These are phyloP conservation scores for Oryza coarctata DNA, from an alignment of 176 grass and related monocot genomes.

Conservation along the genomic window DNA sequence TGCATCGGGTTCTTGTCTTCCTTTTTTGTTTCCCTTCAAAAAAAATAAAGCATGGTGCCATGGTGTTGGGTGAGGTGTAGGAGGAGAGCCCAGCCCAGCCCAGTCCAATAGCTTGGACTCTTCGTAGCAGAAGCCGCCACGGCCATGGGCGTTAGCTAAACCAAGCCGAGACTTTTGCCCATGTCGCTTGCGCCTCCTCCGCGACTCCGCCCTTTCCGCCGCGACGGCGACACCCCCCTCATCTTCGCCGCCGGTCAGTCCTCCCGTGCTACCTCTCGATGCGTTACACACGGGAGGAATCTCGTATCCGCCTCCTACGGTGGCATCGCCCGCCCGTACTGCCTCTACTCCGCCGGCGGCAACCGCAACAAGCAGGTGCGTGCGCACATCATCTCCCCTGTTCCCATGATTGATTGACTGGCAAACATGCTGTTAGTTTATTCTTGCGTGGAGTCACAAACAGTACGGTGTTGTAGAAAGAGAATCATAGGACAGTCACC, in stretches of 20 bases:
- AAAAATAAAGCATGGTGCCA: too few species aligned
- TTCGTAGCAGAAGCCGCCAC: too few species aligned
- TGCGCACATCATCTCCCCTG: not conserved
- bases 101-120: too few species aligned
- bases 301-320: not conserved
- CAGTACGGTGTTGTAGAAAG: too few species aligned
- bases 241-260: not conserved
- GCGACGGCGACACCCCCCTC: not conserved
- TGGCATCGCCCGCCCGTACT: not conserved
- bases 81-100: too few species aligned
- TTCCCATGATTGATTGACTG: not conserved
- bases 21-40: too few species aligned
- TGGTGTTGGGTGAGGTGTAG: too few species aligned
- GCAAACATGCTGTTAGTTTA: not conserved
- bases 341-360: slow-evolving; percentile 34
- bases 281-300: not conserved
- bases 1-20: too few species aligned
- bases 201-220: not conserved
- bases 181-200: slow-evolving; percentile 31
- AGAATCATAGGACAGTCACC: too few species aligned
- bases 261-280: not conserved
- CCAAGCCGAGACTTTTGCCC: not conserved
- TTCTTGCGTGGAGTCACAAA: not conserved
- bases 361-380: slow-evolving; percentile 36
- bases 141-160: too few species aligned